Evolutionary conservation across 108 stramenopile genomes (phyloP).

Genomic region (Hondaea fermentalgiana): DNA sequence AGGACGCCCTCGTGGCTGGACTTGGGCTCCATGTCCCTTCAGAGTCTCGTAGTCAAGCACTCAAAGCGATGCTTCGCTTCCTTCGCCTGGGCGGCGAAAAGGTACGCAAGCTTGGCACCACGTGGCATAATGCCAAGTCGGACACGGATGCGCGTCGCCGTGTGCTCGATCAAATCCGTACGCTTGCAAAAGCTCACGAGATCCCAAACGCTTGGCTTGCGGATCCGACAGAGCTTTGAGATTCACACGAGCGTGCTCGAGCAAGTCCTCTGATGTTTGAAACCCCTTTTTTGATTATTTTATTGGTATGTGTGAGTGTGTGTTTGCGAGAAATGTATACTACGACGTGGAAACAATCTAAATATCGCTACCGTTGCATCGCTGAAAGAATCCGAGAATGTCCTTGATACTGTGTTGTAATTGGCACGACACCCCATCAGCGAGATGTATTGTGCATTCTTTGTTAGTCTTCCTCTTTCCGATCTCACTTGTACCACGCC

Average conservation of each 20-base stretch:
- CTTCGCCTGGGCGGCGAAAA: not conserved
- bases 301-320: too few species aligned
- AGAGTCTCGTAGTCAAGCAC: not conserved
- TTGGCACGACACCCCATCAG: not conserved
- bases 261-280: too few species aligned
- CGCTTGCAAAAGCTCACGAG: not conserved
- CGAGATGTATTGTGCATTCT: not conserved
- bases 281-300: too few species aligned
- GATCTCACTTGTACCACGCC: not conserved
- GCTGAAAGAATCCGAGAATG: conserved; percentile 1
- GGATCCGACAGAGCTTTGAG: not conserved
- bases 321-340: too few species aligned
- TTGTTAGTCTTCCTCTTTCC: not conserved
- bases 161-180: not conserved
- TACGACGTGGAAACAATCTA: not conserved
- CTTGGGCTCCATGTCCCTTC: not conserved
- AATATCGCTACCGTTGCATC: not conserved
- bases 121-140: not conserved
- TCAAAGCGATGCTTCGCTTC: not conserved
- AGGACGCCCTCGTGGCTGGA: not conserved
- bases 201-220: not conserved
- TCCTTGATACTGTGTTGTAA: not conserved
- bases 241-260: too few species aligned
- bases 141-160: not conserved
- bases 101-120: not conserved